Conservation (phyloP, 2,329 filamentous ascomycete genomes). For the Penicillium aurantiogriseum region DNA sequence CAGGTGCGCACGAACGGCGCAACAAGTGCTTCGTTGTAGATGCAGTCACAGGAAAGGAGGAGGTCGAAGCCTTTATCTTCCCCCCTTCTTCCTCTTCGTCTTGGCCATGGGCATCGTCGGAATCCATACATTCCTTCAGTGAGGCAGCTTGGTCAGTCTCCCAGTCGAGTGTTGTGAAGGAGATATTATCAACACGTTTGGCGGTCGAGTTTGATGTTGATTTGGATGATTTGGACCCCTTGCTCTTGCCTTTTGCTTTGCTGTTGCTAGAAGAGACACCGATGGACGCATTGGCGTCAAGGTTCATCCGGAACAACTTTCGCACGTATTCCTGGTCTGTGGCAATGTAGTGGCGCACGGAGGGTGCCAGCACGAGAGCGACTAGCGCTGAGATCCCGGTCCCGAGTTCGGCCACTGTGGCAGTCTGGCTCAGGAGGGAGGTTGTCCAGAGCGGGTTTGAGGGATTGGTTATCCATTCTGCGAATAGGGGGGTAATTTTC, state of each 20-base stretch:
- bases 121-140: conserved; percentile 36
- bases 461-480: conserved; percentile 68
- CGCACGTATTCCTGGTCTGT: conserved; percentile 88
- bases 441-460: conserved; percentile 61
- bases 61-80: conserved; percentile 60
- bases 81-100: conserved; percentile 25
- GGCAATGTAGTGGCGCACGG: conserved; percentile 66
- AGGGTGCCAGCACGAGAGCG: conserved; percentile 64
- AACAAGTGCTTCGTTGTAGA: conserved; percentile 89
- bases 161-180: conserved; percentile 74
- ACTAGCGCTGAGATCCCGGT: conserved; percentile 83
- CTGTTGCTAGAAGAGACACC: conserved; percentile 1
- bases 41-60: conserved; percentile 84
- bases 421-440: conserved; percentile 53
- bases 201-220: not conserved
- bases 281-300: conserved; percentile 49
- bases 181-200: conserved; percentile 43
- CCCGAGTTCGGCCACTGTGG: conserved; percentile 76
- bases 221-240: conserved; percentile 3
- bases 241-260: conserved; percentile 6
- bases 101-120: not conserved
- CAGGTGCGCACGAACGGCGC: conserved; percentile 79
- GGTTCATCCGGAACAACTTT: conserved; percentile 72
- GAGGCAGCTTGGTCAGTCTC: conserved; percentile 54
- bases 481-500: conserved; percentile 83